A percentile compares a stretch with the other conserved stretches of the same genome.
phyloP scores from a whole-genome alignment of 371 early-diverging fungal genomes.

The Gilbertella persicaria region DNA sequence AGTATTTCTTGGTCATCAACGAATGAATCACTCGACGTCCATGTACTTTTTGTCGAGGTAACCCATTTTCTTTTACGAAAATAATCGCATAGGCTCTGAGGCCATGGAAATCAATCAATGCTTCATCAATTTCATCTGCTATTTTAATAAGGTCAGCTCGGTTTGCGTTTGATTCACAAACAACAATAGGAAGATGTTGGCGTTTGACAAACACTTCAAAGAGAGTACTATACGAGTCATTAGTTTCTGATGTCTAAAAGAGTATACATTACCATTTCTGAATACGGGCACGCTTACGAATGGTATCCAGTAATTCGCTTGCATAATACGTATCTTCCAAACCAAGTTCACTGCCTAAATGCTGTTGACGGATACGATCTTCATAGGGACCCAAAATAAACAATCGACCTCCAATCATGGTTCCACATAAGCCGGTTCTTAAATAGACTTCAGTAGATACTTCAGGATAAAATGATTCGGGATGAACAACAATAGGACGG shows the following conservation, averaged over 20 bases:
- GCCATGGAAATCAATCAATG: conserved; percentile 58
- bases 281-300: conserved; percentile 47
- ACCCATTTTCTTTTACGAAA: conserved; percentile 53
- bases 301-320: conserved; percentile 52
- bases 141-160: conserved; percentile 44
- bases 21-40: conserved; percentile 63
- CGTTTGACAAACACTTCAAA: conserved; percentile 65
- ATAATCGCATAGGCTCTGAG: conserved; percentile 60
- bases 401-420: conserved; percentile 68
- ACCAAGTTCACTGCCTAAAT: conserved; percentile 37
- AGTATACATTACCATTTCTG: conserved; percentile 56
- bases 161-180: conserved; percentile 58
- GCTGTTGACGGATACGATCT: conserved; percentile 65
- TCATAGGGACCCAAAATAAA: conserved; percentile 74
- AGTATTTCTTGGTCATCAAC: conserved; percentile 57
- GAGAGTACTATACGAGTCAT: conserved; percentile 40
- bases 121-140: conserved; percentile 56
- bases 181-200: conserved; percentile 66
- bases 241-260: background rate
- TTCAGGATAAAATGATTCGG: conserved; percentile 47
- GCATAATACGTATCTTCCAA: conserved; percentile 54
- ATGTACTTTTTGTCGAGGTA: conserved; percentile 70
- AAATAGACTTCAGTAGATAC: conserved; percentile 56
- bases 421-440: conserved; percentile 77
- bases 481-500: conserved; percentile 49